Base-by-base conservation (phyloP, 2,329 filamentous ascomycete genomes). In the Ophiostoma novo-ulmi region DNA sequence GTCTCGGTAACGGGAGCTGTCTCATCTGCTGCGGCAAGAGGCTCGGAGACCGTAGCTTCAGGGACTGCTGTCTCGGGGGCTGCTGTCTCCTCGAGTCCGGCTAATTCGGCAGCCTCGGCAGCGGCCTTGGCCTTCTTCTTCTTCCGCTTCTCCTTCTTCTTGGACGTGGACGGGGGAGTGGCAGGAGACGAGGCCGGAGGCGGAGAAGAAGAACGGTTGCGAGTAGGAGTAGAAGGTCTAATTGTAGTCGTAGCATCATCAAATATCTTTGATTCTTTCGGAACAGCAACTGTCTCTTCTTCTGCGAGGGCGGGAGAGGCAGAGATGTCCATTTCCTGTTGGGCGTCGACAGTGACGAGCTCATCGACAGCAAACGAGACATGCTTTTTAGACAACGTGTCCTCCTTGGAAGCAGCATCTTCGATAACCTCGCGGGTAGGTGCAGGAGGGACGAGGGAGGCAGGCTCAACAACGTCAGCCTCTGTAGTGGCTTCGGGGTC, bases 401-500 rank as follows among this genome's bases (percentile, higher is more conserved):
- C 52, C 35, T 61, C 48, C 39, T n/a, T 22, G 7, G 26, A 36
- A 61, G 41, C 70, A 48, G 11, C 22, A 35, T 41, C 4, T 17
- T 39, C 65, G 26, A 64, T 26, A 55, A 63, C 65, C 64, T 39
- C 69, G 64, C 64, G 69, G 52, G 52, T 64, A 1, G 26, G 52
- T 65, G 38, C 48, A 1, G 26, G 8, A 31, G 58, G 58, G 17
- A 7, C 58, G 17, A 63, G 26, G 17, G 26, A 35, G 26, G 13
- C 22, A 13, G n/a, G 6, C 11, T 55, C 35, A 31, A 11, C 26
- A 14, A 5, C 63, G n/a, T 31, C 70, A 48, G 35, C 11, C 35
- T 20, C 41, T 17, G 39, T 38, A 36, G 66, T 22, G 13, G 5
- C 17, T 31, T 70, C 69, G 7, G 69, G 58, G 61, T 70, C 69